Percentiles rank a stretch among this genome's conserved stretches.
Evolutionary conservation across 2,329 filamentous ascomycete species (phyloP).

Genomic region (Pyricularia sp.): DNA sequence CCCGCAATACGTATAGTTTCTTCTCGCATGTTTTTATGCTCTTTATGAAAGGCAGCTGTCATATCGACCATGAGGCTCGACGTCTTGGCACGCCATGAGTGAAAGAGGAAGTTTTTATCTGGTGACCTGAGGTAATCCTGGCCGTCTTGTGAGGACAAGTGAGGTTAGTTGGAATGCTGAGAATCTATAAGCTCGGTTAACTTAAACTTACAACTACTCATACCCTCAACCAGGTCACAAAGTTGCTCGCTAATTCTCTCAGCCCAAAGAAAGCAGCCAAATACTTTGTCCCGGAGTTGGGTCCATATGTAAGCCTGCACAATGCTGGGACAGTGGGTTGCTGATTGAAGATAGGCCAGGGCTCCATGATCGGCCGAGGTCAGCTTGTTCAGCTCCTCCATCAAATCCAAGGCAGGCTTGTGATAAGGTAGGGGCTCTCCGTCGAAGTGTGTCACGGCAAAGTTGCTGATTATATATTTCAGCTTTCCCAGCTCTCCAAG

Average conservation of each 20-base stretch:
- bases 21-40: no score
- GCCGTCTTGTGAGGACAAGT: background rate
- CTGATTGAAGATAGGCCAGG: background rate
- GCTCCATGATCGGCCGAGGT: background rate
- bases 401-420: no score
- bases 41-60: background rate
- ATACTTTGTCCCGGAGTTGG: background rate
- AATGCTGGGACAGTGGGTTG: background rate
- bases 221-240: background rate
- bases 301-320: background rate
- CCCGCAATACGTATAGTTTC: no score
- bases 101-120: background rate
- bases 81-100: background rate
- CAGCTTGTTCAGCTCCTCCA: background rate
- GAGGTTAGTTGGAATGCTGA: background rate
- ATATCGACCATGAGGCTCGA: background rate
- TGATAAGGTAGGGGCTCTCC: background rate
- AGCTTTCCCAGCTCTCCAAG: background rate
- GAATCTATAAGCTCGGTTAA: no score
- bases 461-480: constrained; percentile 5
- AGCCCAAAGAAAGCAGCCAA: background rate
- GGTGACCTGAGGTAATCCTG: background rate
- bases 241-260: background rate
- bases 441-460: background rate
- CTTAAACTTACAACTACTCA: background rate